These are phyloP conservation scores for Auricularia cornea DNA, from an alignment of 768 basidiomycete species.

Conservation along the genomic window DNA sequence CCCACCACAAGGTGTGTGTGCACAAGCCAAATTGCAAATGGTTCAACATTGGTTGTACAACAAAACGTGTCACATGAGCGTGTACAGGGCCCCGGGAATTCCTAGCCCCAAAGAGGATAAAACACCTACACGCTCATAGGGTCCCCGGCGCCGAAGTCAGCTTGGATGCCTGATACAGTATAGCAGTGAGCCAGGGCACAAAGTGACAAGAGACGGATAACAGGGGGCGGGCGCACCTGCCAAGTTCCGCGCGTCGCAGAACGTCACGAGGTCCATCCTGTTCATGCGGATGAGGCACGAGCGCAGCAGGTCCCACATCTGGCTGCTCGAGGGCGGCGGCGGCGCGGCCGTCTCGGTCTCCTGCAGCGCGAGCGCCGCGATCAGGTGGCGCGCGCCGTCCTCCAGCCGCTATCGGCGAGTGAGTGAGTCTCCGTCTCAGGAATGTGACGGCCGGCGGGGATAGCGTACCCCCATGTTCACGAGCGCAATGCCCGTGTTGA, in stretches of 20 bases:
- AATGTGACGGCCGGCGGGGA: no score
- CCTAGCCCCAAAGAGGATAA: no score
- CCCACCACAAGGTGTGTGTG: no score
- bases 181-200: background rate
- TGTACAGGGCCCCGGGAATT: no score
- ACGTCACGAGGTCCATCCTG: conserved; percentile 61
- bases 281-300: conserved; percentile 77
- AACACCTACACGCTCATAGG: background rate
- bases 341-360: conserved; percentile 75
- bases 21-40: no score
- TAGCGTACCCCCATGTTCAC: conserved; percentile 68
- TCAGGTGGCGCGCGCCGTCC: conserved; percentile 77
- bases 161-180: conserved; percentile 7
- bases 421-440: no score
- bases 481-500: conserved; percentile 88
- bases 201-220: background rate
- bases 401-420: conserved; percentile 56
- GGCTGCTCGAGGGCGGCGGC: conserved; percentile 37
- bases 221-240: conserved; percentile 39
- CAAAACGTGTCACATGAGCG: no score
- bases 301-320: conserved; percentile 74
- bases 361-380: conserved; percentile 85
- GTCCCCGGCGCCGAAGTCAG: conserved; percentile 1
- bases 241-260: conserved; percentile 68
- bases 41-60: no score